A percentile compares a stretch with the other conserved stretches of the same genome.
These are phyloP conservation scores for Echium plantagineum DNA, from an alignment of 257 asterid species.

Conservation along the genomic window DNA sequence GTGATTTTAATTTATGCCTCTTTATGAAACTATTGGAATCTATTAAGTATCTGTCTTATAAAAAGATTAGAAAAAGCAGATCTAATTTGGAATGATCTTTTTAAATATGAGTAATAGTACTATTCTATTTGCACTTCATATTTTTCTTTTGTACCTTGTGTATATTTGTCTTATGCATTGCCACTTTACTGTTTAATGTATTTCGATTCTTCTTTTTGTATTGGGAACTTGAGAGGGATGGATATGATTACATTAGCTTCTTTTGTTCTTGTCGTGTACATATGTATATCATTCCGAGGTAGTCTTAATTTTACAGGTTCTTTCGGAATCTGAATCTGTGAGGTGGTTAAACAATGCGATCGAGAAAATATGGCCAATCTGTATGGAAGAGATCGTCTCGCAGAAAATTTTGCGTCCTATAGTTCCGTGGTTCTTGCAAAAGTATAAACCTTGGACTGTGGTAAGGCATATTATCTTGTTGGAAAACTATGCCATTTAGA, in stretches of 20 bases:
- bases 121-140: neutral
- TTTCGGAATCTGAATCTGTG: constrained; percentile 78
- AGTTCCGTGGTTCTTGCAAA: constrained; percentile 85
- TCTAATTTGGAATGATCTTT: neutral
- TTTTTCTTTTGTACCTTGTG: neutral
- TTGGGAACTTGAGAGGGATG: neutral
- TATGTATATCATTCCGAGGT: neutral
- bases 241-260: neutral
- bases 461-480: constrained; percentile 25
- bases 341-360: constrained; percentile 84
- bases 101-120: neutral
- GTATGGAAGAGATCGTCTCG: constrained; percentile 91
- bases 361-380: constrained; percentile 87
- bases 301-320: constrained; percentile 35
- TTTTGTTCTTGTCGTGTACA: neutral
- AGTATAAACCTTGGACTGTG: constrained; percentile 99
- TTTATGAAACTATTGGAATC: too few relatives aligned
- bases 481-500: too few relatives aligned
- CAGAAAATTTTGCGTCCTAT: constrained; percentile 82
- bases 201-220: neutral
- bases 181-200: too few relatives aligned
- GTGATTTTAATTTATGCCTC: neutral
- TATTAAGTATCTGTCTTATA: too few relatives aligned
- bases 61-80: neutral
- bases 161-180: neutral